Base-by-base conservation (phyloP, 2,329 filamentous ascomycete genomes). In the Neofusicoccum laricinum region DNA sequence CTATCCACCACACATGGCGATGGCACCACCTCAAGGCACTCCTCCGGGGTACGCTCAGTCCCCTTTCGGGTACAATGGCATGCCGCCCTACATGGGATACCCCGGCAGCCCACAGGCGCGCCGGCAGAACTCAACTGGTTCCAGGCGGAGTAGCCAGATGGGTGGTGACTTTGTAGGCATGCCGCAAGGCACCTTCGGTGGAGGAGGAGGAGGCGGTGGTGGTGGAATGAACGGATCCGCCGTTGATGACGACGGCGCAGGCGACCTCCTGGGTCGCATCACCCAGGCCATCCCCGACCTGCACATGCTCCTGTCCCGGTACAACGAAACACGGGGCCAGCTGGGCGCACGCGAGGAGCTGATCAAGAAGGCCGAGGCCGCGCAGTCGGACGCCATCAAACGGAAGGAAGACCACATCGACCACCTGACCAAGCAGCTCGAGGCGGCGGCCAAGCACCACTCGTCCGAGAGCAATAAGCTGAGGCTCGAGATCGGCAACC, bases 391-490 rank as follows among this genome's bases (percentile, higher is more conserved):
- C 66, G 79, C 78, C 34, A 70, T 85, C 40, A 80, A 81, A 72
- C 78, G 78, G 61, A 85, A 85, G 69, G 82, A 86, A 53, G 80
- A 77, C 59, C 82, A 85, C 67, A 83, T 86, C 63, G 79, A 81
- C 66, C 77, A 79, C 14, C 68, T 86, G 66, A 82, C 82, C 63
- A 77, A 79, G 25, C 82, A 83, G 68, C 77, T 85, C 69, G 77
- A 79, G 49, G 80, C 78, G 50, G 75, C 82, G 17, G 79, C 81
- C 51, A 79, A 79, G 61, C 81, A 84, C 65, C 81, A 81, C 65
- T 80, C 81, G 0, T 77, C 79, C 50, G 83, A 86, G 67, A 78
- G 76, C 59, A 82, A 76, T 59, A 80, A 82, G 66, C 76, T 86
- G 8, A 78, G 81, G 36, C 74, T 84, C 45, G 80, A 86, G 66